Evolutionary conservation across 441 rosid species (phyloP).

Genomic region (Corymbia citriodora): DNA sequence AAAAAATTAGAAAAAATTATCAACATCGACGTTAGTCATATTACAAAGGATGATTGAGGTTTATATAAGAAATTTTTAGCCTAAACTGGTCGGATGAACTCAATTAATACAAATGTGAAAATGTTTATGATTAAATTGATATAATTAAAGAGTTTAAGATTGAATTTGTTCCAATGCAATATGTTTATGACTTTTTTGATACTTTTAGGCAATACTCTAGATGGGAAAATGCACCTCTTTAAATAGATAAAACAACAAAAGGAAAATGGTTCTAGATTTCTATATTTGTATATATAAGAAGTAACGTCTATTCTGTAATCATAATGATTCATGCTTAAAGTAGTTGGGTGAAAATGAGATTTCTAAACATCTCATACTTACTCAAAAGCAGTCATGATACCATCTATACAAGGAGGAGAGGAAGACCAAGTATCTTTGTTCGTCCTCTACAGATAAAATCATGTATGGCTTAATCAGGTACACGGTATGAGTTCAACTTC

Average conservation of each 20-base stretch:
- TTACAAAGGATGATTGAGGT: accelerated
- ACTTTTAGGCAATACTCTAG: background rate
- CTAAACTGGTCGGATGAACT: background rate
- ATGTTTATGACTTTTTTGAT: too few relatives aligned
- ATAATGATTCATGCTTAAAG: background rate
- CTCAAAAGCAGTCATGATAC: background rate
- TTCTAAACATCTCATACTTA: background rate
- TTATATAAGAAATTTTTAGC: too few relatives aligned
- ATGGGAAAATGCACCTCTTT: background rate
- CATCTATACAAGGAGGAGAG: background rate
- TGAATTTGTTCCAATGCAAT: too few relatives aligned
- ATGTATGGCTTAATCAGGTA: background rate
- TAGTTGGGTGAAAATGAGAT: background rate
- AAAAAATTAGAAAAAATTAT: too few relatives aligned
- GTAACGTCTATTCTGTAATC: background rate
- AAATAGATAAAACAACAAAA: background rate
- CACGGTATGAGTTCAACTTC: background rate
- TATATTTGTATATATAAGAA: background rate
- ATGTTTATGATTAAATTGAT: background rate
- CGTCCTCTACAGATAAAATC: background rate
- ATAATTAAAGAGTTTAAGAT: too few relatives aligned
- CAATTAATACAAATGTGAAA: too few relatives aligned
- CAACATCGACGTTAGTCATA: too few relatives aligned
- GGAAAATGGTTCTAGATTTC: background rate
- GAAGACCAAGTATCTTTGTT: background rate